Evolutionary conservation across 2,329 filamentous ascomycete species (phyloP).

Genomic region (Amauroascus verrucosus): DNA sequence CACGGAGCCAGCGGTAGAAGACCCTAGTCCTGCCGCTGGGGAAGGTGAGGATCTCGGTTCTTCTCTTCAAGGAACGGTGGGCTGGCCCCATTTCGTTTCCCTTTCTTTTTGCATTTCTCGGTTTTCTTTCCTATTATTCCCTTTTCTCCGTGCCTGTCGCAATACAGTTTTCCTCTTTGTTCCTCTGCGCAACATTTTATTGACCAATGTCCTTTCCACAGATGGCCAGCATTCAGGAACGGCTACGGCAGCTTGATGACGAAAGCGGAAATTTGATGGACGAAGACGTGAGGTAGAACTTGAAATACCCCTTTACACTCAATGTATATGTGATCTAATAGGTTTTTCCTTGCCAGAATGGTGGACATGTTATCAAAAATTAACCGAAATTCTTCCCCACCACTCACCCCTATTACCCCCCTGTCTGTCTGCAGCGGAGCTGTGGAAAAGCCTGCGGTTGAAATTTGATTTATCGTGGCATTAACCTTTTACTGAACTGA

Average conservation of each 20-base stretch:
- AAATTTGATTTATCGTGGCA: neutral
- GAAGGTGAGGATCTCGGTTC: conserved; percentile 41
- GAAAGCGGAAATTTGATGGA: conserved; percentile 38
- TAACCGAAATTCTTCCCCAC: conserved; percentile 3
- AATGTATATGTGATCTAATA: neutral
- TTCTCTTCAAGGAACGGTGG: conserved; percentile 41
- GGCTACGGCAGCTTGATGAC: conserved; percentile 38
- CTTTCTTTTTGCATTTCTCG: conserved; percentile 13
- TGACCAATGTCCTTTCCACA: conserved; percentile 24
- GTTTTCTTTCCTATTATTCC: neutral
- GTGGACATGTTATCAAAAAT: conserved; percentile 31
- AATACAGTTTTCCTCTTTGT: conserved; percentile 12
- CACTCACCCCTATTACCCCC: conserved; percentile 6
- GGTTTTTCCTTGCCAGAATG: conserved; percentile 23
- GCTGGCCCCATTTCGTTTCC: conserved; percentile 32
- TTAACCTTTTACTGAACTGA: too few species aligned
- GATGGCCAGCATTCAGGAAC: conserved; percentile 41
- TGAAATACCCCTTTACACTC: neutral
- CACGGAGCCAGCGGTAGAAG: conserved; percentile 20
- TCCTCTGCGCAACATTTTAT: conserved; percentile 17
- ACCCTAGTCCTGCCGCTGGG: conserved; percentile 28
- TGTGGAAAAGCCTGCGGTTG: conserved; percentile 1
- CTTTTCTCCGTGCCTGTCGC: conserved; percentile 16
- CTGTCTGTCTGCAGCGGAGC: neutral
- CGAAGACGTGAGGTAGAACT: conserved; percentile 34